Base-by-base conservation (phyloP, 2,329 filamentous ascomycete genomes). In the Aspergillus intermedius region DNA sequence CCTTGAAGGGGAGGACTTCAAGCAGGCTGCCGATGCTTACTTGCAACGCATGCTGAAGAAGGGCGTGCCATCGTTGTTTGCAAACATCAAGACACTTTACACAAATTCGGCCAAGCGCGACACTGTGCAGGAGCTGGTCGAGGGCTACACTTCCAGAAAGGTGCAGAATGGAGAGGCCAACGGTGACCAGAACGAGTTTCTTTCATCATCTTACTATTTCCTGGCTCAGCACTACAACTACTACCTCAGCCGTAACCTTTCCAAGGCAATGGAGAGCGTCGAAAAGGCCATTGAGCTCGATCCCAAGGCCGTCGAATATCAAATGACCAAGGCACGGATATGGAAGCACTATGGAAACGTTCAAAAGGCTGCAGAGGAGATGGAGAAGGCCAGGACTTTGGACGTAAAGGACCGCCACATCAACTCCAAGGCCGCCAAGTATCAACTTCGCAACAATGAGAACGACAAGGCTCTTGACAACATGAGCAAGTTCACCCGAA, bases 201-300 rank as follows among this genome's bases (percentile, higher is more conserved):
- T 87, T 60, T 81, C 88, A 12, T 88, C 91, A 1, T 87, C 88
- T 12, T 80, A 91, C 44, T 97, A 94, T 70, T 98, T 94, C 74
- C 81, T 98, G 47, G 91, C 91, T 7, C 93, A 97, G 64, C 94
- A 98, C 71, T 95, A 96, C 77, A 93, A 95, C 74, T 96, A 95
- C 68, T 79, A 87, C 66, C 76, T 88, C 50, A 95, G 88, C 65
- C 88, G 91, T 39, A 82, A 97, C 66, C 78, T 97, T 21, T 60
- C 78, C 49, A 93, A 90, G 71, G 91, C 94, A 3, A 79, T 84
- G 68, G 80, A 87, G 53, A 91, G 86, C 64, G 86, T 94, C 52
- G 86, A 96, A 44, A 86, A 86, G 67, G 87, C 91, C 9, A 85
- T 97, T 53, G 81, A 87, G 59, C 74, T 91, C 59, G 83, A 87